Conservation (phyloP, 2,329 filamentous ascomycete genomes). For the Xylaria sp. region DNA sequence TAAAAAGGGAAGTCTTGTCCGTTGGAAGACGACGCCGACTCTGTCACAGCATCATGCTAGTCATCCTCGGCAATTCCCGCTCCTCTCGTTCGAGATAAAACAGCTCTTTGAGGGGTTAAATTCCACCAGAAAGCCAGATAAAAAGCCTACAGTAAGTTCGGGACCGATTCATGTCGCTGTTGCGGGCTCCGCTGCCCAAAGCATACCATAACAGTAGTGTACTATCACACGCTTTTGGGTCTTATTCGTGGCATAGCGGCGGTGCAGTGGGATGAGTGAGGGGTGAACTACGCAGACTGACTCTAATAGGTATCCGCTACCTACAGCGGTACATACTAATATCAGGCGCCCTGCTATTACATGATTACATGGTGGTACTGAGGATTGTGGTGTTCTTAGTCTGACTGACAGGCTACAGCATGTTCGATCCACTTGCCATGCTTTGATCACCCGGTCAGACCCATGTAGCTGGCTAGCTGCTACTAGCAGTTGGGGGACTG, state of each 20-base stretch:
- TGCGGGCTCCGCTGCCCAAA: neutral
- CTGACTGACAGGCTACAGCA: constrained; percentile 33
- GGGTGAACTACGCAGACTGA: neutral
- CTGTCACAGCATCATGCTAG: constrained; percentile 4
- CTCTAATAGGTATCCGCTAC: neutral
- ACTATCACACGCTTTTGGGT: neutral
- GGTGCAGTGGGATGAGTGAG: neutral
- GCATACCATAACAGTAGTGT: neutral
- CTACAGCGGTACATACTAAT: neutral
- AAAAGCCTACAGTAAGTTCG: neutral
- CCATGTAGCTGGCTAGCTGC: constrained; percentile 11
- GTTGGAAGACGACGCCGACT: constrained; percentile 21
- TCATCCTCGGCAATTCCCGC: constrained; percentile 5
- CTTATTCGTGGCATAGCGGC: neutral
- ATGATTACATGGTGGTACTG: neutral
- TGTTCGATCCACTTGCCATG: constrained; percentile 45
- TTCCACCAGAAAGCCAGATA: neutral
- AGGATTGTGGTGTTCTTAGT: constrained; percentile 27
- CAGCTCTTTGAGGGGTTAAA: neutral
- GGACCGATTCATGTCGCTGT: constrained; percentile 2
- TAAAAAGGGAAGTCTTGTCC: constrained; percentile 35
- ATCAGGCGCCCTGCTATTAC: constrained; percentile 9
- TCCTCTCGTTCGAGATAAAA: neutral
- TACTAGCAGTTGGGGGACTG: neutral
- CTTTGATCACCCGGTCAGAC: constrained; percentile 33